Conservation (phyloP, 2,329 filamentous ascomycete species). For the Trichophyton schoenleinii region DNA sequence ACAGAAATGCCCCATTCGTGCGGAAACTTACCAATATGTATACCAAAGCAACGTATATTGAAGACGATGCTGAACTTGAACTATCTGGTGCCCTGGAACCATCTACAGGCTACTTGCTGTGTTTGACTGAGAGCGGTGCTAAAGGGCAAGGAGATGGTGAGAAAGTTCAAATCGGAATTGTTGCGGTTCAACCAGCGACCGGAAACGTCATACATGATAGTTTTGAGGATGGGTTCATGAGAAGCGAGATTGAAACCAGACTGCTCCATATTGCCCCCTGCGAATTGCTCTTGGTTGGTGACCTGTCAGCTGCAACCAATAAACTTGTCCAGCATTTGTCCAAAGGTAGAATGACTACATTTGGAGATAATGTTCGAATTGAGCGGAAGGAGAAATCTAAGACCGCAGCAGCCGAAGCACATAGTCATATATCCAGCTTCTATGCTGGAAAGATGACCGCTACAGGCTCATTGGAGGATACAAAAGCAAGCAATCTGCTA, state of each 20-base stretch:
- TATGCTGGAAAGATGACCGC: slow-evolving; percentile 75
- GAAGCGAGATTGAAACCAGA: slow-evolving; percentile 89
- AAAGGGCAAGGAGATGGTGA: slow-evolving; percentile 80
- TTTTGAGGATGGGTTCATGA: slow-evolving; percentile 96
- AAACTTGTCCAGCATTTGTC: slow-evolving; percentile 86
- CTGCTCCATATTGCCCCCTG: slow-evolving; percentile 89
- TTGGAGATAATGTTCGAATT: slow-evolving; percentile 78
- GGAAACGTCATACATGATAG: slow-evolving; percentile 92
- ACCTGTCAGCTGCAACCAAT: slow-evolving; percentile 79
- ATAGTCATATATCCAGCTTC: slow-evolving; percentile 82
- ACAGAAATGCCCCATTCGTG: slow-evolving; percentile 81
- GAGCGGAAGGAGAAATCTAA: slow-evolving; percentile 65
- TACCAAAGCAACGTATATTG: slow-evolving; percentile 90
- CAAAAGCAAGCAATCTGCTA: slow-evolving; percentile 52
- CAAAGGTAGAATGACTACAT: slow-evolving; percentile 78
- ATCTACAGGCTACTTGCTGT: slow-evolving; percentile 76
- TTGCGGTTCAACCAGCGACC: slow-evolving; percentile 90
- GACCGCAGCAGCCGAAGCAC: slow-evolving; percentile 70
- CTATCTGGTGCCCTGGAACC: slow-evolving; percentile 42
- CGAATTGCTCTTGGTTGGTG: slow-evolving; percentile 85
- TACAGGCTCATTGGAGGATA: slow-evolving; percentile 40
- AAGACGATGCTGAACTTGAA: slow-evolving; percentile 71
- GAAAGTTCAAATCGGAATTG: slow-evolving; percentile 78
- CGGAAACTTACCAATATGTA: slow-evolving; percentile 92
- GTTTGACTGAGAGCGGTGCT: slow-evolving; percentile 71